phyloP scores from a whole-genome alignment of 768 basidiomycete genomes.

The Mrakia gelida region DNA sequence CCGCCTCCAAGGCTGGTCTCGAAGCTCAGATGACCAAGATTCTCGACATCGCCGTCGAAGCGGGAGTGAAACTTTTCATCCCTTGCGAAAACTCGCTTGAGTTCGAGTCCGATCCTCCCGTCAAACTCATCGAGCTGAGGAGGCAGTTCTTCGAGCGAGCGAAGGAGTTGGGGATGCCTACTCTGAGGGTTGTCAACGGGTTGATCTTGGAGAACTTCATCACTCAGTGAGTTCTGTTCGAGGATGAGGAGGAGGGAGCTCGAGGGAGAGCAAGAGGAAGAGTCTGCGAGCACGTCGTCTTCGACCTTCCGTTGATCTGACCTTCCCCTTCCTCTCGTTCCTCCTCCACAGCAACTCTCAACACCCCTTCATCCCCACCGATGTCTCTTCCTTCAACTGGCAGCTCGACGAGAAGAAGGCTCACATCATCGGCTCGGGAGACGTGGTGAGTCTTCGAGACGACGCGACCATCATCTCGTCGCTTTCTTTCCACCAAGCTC shows the following conservation, averaged over 20 bases:
- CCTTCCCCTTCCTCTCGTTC: background rate
- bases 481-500: background rate
- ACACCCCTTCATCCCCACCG: background rate
- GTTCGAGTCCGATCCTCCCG: background rate
- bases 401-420: background rate
- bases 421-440: background rate
- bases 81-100: background rate
- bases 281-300: background rate
- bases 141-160: background rate
- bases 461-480: background rate
- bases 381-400: background rate
- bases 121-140: background rate
- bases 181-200: background rate
- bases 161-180: background rate
- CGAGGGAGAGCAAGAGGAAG: no score
- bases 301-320: background rate
- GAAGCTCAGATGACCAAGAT: background rate
- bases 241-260: no score
- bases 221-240: background rate
- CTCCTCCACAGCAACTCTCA: background rate
- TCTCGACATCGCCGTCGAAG: background rate
- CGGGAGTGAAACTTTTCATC: background rate
- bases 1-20: background rate
- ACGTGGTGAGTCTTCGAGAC: background rate
- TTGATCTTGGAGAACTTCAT: background rate